These are phyloP conservation scores for Dentipellis sp. DNA, from an alignment of 768 basidiomycete species.

Conservation along the genomic window DNA sequence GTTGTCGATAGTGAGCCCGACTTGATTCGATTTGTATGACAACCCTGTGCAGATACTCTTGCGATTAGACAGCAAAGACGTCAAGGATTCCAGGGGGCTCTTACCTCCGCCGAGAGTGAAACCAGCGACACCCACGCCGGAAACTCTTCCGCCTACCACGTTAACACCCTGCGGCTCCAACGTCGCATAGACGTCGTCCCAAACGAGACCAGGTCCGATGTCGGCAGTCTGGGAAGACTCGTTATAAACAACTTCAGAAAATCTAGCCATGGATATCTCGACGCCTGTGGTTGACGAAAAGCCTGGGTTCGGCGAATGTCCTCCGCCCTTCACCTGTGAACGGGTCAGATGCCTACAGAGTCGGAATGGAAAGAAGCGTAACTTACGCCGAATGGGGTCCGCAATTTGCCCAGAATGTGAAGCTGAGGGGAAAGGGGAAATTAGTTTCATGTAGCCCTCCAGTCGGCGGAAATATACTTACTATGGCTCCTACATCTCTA, in stretches of 20 bases:
- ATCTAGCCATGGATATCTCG: conserved; percentile 45
- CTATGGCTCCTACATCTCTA: neutral
- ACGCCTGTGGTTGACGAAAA: conserved; percentile 56
- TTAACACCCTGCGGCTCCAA: conserved; percentile 9
- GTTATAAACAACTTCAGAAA: conserved; percentile 22
- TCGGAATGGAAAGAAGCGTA: neutral
- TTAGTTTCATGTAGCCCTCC: neutral
- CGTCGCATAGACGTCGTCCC: conserved; percentile 16
- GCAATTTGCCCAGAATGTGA: neutral
- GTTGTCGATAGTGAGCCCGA: conserved; percentile 43
- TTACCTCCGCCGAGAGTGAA: conserved; percentile 16
- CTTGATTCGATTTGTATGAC: conserved; percentile 49
- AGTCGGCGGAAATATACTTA: neutral
- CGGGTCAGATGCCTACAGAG: neutral
- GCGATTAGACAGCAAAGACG: neutral
- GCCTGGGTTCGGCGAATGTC: conserved; percentile 43
- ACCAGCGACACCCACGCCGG: conserved; percentile 17
- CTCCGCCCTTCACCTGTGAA: conserved; percentile 51
- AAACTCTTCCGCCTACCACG: conserved; percentile 14
- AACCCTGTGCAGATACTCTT: conserved; percentile 29
- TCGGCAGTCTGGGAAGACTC: conserved; percentile 5
- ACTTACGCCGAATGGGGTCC: conserved; percentile 1
- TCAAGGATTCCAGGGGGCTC: neutral
- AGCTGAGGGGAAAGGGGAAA: neutral
- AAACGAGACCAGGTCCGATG: conserved; percentile 13